These are phyloP conservation scores for Ceratobasidium sp. DNA, from an alignment of 1,284 basidiomycete genomes.

Conservation along the genomic window DNA sequence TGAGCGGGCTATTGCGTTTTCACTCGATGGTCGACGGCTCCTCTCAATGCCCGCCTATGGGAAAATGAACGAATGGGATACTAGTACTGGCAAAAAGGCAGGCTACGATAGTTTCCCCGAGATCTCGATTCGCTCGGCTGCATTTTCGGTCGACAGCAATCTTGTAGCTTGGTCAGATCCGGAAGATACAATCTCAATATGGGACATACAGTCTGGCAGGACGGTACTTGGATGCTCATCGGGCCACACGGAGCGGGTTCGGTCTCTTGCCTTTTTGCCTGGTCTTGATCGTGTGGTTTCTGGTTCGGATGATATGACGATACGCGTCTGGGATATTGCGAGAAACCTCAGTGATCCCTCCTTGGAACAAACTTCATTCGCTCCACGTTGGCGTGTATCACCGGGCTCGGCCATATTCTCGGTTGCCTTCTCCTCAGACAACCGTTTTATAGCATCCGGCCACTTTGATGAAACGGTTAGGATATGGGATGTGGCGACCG, in stretches of 20 bases:
- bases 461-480: constrained; percentile 26
- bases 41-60: constrained; percentile 5
- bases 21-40: constrained; percentile 29
- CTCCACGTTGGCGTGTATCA: too few relatives aligned
- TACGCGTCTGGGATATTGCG: constrained; percentile 2
- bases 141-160: too few relatives aligned
- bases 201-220: background rate
- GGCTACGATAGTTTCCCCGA: background rate
- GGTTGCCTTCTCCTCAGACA: constrained; percentile 39
- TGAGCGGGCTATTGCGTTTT: background rate
- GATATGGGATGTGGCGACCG: constrained; percentile 35
- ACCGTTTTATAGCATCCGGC: constrained; percentile 30
- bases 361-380: too few relatives aligned
- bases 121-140: too few relatives aligned
- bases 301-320: background rate
- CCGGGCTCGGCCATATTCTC: background rate
- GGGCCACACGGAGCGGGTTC: background rate
- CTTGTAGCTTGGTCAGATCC: background rate
- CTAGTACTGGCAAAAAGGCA: background rate
- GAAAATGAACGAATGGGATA: constrained; percentile 11
- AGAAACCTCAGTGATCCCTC: background rate
- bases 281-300: background rate
- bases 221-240: background rate
- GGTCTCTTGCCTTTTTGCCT: background rate
- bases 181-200: background rate